A percentile compares a stretch with the other conserved stretches of the same genome.
Evolutionary conservation across 2,329 filamentous ascomycete species (phyloP).

Genomic region (Keithomyces neogunnii): DNA sequence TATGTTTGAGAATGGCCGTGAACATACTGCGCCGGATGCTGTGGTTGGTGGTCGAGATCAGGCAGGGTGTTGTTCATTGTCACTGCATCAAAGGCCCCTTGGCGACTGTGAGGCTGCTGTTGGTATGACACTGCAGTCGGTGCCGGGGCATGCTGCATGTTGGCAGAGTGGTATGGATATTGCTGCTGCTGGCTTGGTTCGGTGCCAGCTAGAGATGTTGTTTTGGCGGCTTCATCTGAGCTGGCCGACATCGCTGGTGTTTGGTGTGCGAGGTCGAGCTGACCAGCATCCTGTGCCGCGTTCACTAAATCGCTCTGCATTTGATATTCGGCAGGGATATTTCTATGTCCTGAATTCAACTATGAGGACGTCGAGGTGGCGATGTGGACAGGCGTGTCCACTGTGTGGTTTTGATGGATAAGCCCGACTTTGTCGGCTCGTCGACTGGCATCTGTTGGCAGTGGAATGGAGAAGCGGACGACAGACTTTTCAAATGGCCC

Average conservation of each 20-base stretch:
- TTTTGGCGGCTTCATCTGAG: neutral
- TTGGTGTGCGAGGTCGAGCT: neutral
- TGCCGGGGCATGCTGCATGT: neutral
- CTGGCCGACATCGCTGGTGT: neutral
- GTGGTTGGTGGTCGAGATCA: conserved; percentile 27
- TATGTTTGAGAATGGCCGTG: conserved; percentile 24
- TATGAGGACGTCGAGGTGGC: neutral
- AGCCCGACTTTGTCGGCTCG: too few species aligned
- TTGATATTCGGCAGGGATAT: neutral
- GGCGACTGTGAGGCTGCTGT: conserved; percentile 12
- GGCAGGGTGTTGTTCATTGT: conserved; percentile 36
- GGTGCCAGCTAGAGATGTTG: neutral
- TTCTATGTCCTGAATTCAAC: neutral
- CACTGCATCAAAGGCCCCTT: conserved; percentile 38
- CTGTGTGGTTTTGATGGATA: too few species aligned
- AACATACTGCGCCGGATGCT: conserved; percentile 22
- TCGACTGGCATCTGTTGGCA: too few species aligned
- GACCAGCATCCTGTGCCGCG: neutral
- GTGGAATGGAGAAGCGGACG: too few species aligned
- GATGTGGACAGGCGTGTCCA: too few species aligned
- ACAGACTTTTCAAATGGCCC: too few species aligned
- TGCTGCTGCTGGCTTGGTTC: neutral
- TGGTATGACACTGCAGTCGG: conserved; percentile 34
- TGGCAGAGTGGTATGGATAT: neutral
- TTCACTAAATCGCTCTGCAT: neutral